Evolutionary conservation across 495 filamentous ascomycete genomes (phyloP), one percentile per base, ranked within the genome.

Genomic region (Ramalina peruviana): DNA sequence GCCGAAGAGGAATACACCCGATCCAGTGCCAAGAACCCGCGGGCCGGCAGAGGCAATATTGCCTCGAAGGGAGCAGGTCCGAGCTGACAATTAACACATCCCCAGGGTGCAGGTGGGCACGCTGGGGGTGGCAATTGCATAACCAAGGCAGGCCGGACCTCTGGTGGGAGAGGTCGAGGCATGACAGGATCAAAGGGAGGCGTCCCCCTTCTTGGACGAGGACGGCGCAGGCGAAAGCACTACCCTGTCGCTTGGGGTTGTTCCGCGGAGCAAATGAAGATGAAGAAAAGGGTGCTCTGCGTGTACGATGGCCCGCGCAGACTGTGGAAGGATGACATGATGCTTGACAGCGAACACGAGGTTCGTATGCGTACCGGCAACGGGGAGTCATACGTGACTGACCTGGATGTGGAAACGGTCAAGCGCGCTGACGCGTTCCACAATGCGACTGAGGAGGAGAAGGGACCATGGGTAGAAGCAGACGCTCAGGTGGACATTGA

Each of bases 281-380:
- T 89, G 71, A 96, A 92, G 76, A 94, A 96, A 80, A 84, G 93
- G 17, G 88, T 94, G 13, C 69, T 97, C 51, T 85, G 86, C 55
- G 87, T 95, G 16, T 99, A 93, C 54, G 88, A 97, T 59, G 93
- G 93, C 3, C 76, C 74, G 12, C 77, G 89, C 47, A 79, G 89
- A 7, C 73, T 99, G 51, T 90, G 84, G 75, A 96, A 96, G 70
- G 93, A 99, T 63, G 93, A 97, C 71, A 95, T 97, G 92, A 92
- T 95, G 88, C 81, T 99, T 38, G 85, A 87, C 58, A 85, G 83
- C 21, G 87, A 95, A 56, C 92, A 88, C 57, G 93, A 99, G 66
- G 88, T 97, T 46, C 87, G 88, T 56, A 67, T 94, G 61, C 79
- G 75, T 65, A 78, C 94, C 17, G 74, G 76, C 6, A 69, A 76